phyloP scores from a whole-genome alignment of 2,329 filamentous ascomycete genomes.

The Septoria linicola region DNA sequence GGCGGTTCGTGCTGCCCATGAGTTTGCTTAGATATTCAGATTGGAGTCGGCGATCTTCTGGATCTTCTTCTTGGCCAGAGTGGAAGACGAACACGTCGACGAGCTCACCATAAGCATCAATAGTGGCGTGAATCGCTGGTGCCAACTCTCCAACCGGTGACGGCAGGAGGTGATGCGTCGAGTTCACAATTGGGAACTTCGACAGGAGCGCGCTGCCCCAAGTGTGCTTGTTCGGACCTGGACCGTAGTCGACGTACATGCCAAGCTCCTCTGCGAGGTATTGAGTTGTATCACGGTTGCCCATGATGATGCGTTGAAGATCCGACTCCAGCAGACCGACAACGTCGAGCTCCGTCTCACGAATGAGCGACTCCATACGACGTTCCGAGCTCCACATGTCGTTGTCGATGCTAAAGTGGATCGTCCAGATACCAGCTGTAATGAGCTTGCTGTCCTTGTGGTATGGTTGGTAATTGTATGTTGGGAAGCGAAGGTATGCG shows the following conservation, averaged over 20 bases:
- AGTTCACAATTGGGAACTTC: slow-evolving; percentile 97
- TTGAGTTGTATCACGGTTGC: slow-evolving; percentile 93
- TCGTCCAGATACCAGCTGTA: slow-evolving; percentile 97
- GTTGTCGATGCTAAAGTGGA: slow-evolving; percentile 96
- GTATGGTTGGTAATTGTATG: slow-evolving; percentile 87
- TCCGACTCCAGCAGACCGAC: slow-evolving; percentile 93
- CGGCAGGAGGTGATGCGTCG: slow-evolving; percentile 90
- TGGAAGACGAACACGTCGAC: slow-evolving; percentile 98
- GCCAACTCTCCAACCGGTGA: slow-evolving; percentile 92
- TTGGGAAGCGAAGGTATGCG: slow-evolving; percentile 87
- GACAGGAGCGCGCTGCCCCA: slow-evolving; percentile 92
- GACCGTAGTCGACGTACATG: slow-evolving; percentile 98
- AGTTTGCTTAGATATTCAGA: slow-evolving; percentile 79
- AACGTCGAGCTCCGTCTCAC: slow-evolving; percentile 95
- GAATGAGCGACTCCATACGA: slow-evolving; percentile 69
- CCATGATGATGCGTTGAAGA: slow-evolving; percentile 97
- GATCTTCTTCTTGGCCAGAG: slow-evolving; percentile 95
- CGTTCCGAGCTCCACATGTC: slow-evolving; percentile 98
- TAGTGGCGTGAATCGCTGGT: slow-evolving; percentile 92
- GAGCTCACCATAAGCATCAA: slow-evolving; percentile 85
- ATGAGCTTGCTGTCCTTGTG: slow-evolving; percentile 83
- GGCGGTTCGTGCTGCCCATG: slow-evolving; percentile 80
- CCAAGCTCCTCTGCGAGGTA: slow-evolving; percentile 93
- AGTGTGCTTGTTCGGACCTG: slow-evolving; percentile 97
- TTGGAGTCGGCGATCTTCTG: slow-evolving; percentile 85